These are phyloP conservation scores for Dissophora ornata DNA, from an alignment of 192 early-diverging fungal genomes.

Conservation along the genomic window DNA sequence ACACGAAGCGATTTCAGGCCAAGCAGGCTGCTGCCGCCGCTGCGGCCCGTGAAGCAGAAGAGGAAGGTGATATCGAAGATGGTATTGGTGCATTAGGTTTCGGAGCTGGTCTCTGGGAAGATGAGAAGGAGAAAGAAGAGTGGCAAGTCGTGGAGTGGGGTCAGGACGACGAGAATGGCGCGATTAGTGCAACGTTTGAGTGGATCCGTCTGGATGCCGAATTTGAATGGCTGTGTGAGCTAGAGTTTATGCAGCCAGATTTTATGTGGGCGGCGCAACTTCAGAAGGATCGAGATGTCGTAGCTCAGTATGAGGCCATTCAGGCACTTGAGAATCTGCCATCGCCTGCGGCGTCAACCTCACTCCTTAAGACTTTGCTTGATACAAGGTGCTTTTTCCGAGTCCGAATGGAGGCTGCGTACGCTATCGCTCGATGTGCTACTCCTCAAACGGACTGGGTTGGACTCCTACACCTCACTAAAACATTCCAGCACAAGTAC, in stretches of 20 bases:
- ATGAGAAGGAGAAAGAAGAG: conserved; percentile 71
- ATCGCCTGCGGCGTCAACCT: conserved; percentile 74
- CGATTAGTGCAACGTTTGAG: conserved; percentile 80
- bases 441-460: conserved; percentile 68
- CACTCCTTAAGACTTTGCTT: conserved; percentile 78
- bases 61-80: conserved; percentile 73
- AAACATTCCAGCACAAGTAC: conserved; percentile 79
- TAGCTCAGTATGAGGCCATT: conserved; percentile 86
- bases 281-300: conserved; percentile 89
- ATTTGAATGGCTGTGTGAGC: conserved; percentile 90
- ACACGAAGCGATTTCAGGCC: conserved; percentile 77
- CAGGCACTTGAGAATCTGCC: conserved; percentile 55
- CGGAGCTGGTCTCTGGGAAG: conserved; percentile 65
- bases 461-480: conserved; percentile 77
- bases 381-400: conserved; percentile 88
- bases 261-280: conserved; percentile 98
- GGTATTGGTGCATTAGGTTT: conserved; percentile 67
- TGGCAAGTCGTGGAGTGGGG: conserved; percentile 85
- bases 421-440: conserved; percentile 75
- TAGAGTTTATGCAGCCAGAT: conserved; percentile 87
- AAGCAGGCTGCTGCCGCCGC: conserved; percentile 77
- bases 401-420: conserved; percentile 84
- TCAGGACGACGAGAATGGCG: conserved; percentile 76
- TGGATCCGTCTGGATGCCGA: conserved; percentile 98
- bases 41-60: conserved; percentile 70